These are phyloP conservation scores for Aspergillus steynii DNA, from an alignment of 495 filamentous ascomycete species.

Conservation along the genomic window DNA sequence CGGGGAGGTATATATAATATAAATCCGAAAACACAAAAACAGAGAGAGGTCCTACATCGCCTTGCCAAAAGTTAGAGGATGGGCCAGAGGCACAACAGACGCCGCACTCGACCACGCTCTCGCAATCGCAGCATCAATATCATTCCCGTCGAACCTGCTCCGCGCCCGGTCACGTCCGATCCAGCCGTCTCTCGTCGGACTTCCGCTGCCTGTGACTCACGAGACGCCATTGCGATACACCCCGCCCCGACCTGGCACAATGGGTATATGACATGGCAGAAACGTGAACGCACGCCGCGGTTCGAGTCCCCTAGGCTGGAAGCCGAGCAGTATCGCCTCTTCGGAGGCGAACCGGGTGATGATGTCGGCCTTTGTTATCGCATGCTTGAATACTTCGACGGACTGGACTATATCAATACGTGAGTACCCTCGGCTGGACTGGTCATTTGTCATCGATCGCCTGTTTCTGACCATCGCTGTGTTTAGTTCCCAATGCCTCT, in stretches of 20 bases:
- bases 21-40: conserved; percentile 2
- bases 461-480: conserved; percentile 4
- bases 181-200: conserved; percentile 8
- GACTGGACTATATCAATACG: conserved; percentile 50
- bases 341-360: conserved; percentile 49
- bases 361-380: conserved; percentile 46
- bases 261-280: conserved; percentile 42
- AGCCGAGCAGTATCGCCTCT: conserved; percentile 44
- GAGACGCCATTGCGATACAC: conserved; percentile 17
- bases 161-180: conserved; percentile 13
- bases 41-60: conserved; percentile 4
- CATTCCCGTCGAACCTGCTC: conserved; percentile 18
- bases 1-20: conserved; percentile 15
- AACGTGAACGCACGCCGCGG: conserved; percentile 29
- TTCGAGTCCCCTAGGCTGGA: conserved; percentile 30
- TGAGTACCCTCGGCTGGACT: conserved; percentile 24
- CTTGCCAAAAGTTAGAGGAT: conserved; percentile 28
- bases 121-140: conserved; percentile 28
- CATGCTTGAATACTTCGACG: conserved; percentile 52
- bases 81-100: conserved; percentile 52
- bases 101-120: conserved; percentile 46
- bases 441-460: neutral
- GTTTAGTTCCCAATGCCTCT: conserved; percentile 19
- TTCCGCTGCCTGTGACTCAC: conserved; percentile 4
- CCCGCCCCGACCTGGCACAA: conserved; percentile 46